These are phyloP conservation scores for Chaetomiaceae sp. DNA, from an alignment of 2,329 filamentous ascomycete species.

Conservation along the genomic window DNA sequence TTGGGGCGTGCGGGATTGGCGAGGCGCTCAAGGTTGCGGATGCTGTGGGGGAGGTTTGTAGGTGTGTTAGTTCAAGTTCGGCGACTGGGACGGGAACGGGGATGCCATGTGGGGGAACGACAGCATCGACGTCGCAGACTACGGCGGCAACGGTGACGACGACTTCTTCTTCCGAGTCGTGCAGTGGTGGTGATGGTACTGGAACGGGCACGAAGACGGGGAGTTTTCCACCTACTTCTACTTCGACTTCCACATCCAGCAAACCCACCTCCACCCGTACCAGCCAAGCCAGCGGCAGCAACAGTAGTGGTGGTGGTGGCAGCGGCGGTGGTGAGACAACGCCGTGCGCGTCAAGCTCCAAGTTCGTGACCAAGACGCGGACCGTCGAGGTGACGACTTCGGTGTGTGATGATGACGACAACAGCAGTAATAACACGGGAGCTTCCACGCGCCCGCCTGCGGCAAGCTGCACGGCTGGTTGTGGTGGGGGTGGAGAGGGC, in stretches of 20 bases:
- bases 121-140: too few species aligned
- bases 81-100: too few species aligned
- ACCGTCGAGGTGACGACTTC: not conserved
- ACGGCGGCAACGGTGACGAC: not conserved
- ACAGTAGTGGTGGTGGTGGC: too few species aligned
- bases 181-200: too few species aligned
- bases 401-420: not conserved
- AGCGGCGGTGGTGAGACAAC: not conserved
- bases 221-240: too few species aligned
- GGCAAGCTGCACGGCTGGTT: not conserved
- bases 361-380: conserved; percentile 7
- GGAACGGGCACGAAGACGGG: too few species aligned
- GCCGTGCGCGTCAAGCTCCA: not conserved
- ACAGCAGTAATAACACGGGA: too few species aligned
- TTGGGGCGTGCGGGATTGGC: conserved; percentile 8
- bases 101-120: too few species aligned
- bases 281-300: not conserved
- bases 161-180: too few species aligned
- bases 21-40: not conserved
- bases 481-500: not conserved
- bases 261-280: not conserved
- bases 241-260: too few species aligned
- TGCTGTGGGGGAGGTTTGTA: not conserved
- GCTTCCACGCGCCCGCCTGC: not conserved
- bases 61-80: conserved; percentile 7